phyloP scores from a whole-genome alignment of 768 basidiomycete genomes.

The Amanita inopinata region DNA sequence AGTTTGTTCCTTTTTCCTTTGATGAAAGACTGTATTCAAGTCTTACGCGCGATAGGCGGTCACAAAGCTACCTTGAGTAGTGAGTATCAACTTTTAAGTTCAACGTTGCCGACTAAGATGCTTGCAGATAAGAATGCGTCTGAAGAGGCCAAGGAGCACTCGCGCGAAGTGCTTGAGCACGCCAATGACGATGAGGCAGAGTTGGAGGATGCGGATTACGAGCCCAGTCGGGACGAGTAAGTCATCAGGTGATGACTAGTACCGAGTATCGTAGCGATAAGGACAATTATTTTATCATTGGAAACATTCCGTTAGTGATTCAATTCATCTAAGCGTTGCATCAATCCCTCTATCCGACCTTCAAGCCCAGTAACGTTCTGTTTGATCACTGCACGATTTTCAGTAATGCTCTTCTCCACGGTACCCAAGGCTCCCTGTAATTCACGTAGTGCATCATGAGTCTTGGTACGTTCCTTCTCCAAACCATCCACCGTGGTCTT shows the following conservation, averaged over 20 bases:
- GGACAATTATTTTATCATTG: not conserved
- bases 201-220: not conserved
- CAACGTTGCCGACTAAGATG: not conserved
- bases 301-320: constrained; percentile 10
- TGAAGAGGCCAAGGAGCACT: constrained; percentile 13
- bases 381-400: constrained; percentile 61
- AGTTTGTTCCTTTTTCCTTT: not conserved
- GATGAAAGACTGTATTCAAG: not conserved
- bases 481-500: constrained; percentile 53
- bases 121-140: constrained; percentile 11
- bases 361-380: constrained; percentile 71
- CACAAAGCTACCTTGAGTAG: constrained; percentile 21
- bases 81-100: constrained; percentile 9
- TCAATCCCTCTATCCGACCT: constrained; percentile 30
- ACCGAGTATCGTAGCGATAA: not conserved
- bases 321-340: constrained; percentile 33
- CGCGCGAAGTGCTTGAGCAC: constrained; percentile 9
- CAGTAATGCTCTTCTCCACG: constrained; percentile 68
- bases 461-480: constrained; percentile 63
- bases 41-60: constrained; percentile 15
- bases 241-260: not conserved
- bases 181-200: not conserved
- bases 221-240: not conserved
- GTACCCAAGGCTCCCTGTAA: constrained; percentile 57
- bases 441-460: constrained; percentile 54